Base-by-base conservation (phyloP, 306 rosid genomes). In the Ziziphus jujuba region DNA sequence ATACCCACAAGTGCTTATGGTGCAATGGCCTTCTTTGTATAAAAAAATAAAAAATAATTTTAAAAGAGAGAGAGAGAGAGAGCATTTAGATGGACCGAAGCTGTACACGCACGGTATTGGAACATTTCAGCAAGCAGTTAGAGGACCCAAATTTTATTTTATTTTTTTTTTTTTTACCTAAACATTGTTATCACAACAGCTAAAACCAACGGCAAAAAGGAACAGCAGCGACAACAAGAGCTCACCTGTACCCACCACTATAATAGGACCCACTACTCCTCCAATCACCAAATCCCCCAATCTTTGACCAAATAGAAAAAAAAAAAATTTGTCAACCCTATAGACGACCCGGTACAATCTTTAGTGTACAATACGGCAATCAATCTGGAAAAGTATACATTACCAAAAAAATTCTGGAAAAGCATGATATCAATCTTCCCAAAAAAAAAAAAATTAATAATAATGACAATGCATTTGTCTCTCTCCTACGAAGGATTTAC, bases 191-290 rank as follows among this genome's bases (percentile, higher is more conserved):
- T 49, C 17, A 45, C 38, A 47, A 13, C 47, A 69, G 63, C 44
- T 69, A 31, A 69, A 71, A 17, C 70, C 67, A n/a, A n/a, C n/a
- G n/a, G 73, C 34, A 74, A 45, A 71, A 55, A 40, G 60, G n/a
- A n/a, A n/a, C 72, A 79, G 61, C 53, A 72, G 61, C 19, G 44
- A 71, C 74, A 49, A 60, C 68, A 40, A 38, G 56, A 67, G 65
- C 75, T 72, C 51, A 60, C 67, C 45, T 20, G 31, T 65, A 51
- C 51, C 63, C 63, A 60, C n/a, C n/a, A n/a, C n/a, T n/a, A n/a
- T n/a, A n/a, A n/a, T 33, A 25, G 5, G 49, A 2, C 60, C 63
- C 44, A 59, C 59, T 34, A 20, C n/a, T n/a, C n/a, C 35, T 48
- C n/a, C 12, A 61, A 66, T 56, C 64, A 73, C 21, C 44, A 6